Evolutionary conservation across 169 alveolate species (phyloP).

Genomic region (Eimeria praecox): DNA sequence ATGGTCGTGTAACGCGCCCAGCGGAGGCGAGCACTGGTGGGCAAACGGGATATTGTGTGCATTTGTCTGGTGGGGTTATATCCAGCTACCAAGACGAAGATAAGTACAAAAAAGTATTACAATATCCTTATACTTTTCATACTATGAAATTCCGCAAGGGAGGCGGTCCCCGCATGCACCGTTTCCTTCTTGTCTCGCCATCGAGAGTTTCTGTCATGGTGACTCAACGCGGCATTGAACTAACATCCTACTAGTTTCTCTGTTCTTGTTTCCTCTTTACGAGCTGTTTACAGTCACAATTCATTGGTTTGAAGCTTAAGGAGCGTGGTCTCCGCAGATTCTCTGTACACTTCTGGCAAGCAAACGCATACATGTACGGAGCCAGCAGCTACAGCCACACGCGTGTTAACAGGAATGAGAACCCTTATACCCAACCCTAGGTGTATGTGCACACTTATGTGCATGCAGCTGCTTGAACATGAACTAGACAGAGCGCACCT

Average conservation of each 20-base stretch:
- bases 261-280: not conserved
- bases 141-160: not conserved
- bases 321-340: not conserved
- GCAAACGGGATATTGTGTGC: not conserved
- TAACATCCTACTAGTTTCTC: not conserved
- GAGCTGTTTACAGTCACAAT: not conserved
- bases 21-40: not conserved
- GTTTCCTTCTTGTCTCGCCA: not conserved
- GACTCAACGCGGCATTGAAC: not conserved
- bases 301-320: not conserved
- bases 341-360: too few relatives aligned
- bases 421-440: not conserved
- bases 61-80: not conserved
- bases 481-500: not conserved
- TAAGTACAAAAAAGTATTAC: not conserved
- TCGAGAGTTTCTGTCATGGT: not conserved
- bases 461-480: not conserved
- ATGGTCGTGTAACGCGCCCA: not conserved
- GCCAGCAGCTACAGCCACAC: not conserved
- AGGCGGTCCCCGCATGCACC: not conserved
- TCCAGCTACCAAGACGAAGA: not conserved
- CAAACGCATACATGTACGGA: not conserved
- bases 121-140: not conserved
- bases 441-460: not conserved
- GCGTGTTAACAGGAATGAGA: not conserved